Base-by-base conservation (phyloP, 2,329 filamentous ascomycete genomes). In the Furcasterigmium furcatum region DNA sequence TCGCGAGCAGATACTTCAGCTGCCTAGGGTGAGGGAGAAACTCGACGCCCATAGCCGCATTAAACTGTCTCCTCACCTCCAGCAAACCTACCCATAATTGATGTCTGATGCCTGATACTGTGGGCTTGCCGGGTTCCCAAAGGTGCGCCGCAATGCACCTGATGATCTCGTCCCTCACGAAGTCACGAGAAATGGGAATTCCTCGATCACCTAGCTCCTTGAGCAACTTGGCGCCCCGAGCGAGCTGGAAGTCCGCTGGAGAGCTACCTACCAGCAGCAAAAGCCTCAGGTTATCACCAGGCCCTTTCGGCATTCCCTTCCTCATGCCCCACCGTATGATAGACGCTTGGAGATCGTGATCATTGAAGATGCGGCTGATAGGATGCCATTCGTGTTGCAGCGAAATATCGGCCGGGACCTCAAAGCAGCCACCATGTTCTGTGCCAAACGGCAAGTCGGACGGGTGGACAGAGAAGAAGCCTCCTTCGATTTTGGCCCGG, bases 311-410 rank as follows among this genome's bases (percentile, higher is more conserved):
- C 20, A 65, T 43, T 12, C 58, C 63, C 41, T 64, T 56, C 46
- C 71, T 61, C 45, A 79, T 78, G 0, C 70, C 68, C 64, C 70
- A 76, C 29, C 72, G 61, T 9, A 77, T 50, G 14, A 77, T 64
- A 3, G 58, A 56, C 2, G 62, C 58, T 43, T 76, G 60, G 18
- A 77, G 46, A 21, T 55, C 29, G 21, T 29, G 56, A 10, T 49
- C 41, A 35, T 67, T 59, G 49, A 80, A 79, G 18, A 80, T 61
- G 30, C 63, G 63, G 34, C 64, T 66, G 7, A 80, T 46, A 3
- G 77, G 77, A 47, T 80, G 77, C 12, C 65, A 54, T 2, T 59
- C 62, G 43, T 71, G 67, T 9, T 51, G 49, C 20, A 66, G 57
- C 2, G 69, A 64, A 12, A 79, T 57, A 44, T 79, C 75, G 21